phyloP scores from a whole-genome alignment of 371 early-diverging fungal genomes.

The Furculomyces boomerangus region DNA sequence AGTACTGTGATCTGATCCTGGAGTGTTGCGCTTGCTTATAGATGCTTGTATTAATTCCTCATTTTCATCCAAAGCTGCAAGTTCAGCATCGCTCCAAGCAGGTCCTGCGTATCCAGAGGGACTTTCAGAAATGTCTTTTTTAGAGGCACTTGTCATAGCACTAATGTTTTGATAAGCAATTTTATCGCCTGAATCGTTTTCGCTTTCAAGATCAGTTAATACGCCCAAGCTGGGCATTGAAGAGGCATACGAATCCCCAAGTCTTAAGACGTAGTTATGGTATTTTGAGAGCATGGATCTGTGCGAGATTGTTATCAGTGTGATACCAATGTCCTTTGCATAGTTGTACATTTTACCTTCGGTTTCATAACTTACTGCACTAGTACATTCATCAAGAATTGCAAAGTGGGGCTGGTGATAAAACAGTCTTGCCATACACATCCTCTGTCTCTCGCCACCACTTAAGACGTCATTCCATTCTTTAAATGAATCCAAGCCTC shows the following conservation, averaged over 20 bases:
- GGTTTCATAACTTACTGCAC: conserved; percentile 67
- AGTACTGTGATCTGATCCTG: not conserved
- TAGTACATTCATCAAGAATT: conserved; percentile 72
- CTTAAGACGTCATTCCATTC: conserved; percentile 75
- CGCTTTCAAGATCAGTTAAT: not conserved
- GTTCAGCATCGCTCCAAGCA: conserved; percentile 1
- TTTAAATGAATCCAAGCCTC: conserved; percentile 58
- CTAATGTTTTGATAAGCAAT: not conserved
- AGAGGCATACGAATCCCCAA: conserved; percentile 22
- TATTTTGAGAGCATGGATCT: conserved; percentile 66
- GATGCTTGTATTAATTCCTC: not conserved
- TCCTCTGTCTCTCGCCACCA: conserved; percentile 67
- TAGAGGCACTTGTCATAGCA: not conserved
- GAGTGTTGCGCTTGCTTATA: not conserved
- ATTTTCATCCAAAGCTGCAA: conserved; percentile 1
- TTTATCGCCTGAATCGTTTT: too few relatives aligned
- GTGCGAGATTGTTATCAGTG: conserved; percentile 70
- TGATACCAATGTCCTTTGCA: conserved; percentile 63
- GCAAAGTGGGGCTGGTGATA: conserved; percentile 77
- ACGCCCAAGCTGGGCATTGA: conserved; percentile 3
- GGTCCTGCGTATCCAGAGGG: not conserved
- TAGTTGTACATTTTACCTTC: conserved; percentile 72
- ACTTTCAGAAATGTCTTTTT: not conserved
- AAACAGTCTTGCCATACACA: conserved; percentile 66
- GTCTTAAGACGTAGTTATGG: conserved; percentile 57